Base-by-base conservation (phyloP, 1,284 basidiomycete species). In the Anthracocystis panici-leucophaei region DNA sequence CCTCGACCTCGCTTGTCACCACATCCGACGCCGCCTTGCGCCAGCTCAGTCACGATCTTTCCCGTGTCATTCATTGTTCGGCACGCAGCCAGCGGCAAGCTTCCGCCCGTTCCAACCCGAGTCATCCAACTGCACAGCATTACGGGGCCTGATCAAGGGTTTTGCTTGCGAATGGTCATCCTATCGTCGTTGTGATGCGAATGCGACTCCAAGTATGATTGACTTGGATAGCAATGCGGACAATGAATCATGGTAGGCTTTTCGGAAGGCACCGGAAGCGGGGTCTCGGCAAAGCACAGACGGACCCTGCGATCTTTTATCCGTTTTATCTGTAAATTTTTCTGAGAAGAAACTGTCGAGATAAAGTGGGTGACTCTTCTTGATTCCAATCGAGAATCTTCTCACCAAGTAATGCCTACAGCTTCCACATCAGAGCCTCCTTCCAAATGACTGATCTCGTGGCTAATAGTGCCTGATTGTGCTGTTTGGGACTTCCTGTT, bases 271-370 rank as follows among this genome's bases (percentile, higher is more conserved):
- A 29, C 46, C 46, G 46, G 46, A 8, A n/a, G 35, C 14, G 35
- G 44, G 25, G 46, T 48, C 46, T 48, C 46, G 46, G 46, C 46
- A 48, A 48, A 38, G 35, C 35, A 38, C 35, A 38, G 35, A 38
- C 18, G 27, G 25, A 12, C 27, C 14, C 12, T n/a, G 25, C 12
- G 18, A 48, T 16, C 14, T 46, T 27, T 46, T 27, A 25, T 46
- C 27, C 3, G 2, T 46, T 46, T 46, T 46, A 16, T 38, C 35
- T 38, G 4, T 14, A 38, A 38, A 38, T 3, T 27, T 45, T 11
- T 46, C 11, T 18, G 23, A 25, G 12, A 46, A 27, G 45, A 27
- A 20, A 44, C 21, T 25, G 20, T 10, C 44, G 44, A 14, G 45
- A 46, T 46, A 46, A 46, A 46, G 45, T 46, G 45, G 45, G 45